phyloP scores from a whole-genome alignment of 1,284 basidiomycete species.

The Naganishia liquefaciens region DNA sequence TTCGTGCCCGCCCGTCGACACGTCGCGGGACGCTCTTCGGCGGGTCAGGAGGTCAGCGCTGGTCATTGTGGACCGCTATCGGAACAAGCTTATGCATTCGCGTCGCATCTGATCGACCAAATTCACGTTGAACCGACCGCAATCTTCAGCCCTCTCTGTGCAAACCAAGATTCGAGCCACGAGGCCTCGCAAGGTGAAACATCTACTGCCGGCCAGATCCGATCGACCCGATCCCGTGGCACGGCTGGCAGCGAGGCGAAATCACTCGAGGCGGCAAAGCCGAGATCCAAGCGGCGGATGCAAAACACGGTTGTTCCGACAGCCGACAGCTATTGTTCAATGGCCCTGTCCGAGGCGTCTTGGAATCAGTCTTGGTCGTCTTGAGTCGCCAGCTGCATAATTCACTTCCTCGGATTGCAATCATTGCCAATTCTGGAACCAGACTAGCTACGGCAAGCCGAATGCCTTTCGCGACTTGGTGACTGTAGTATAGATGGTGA shows the following conservation, averaged over 20 bases:
- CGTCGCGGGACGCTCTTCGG: constrained; percentile 4
- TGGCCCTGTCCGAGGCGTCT: too few relatives aligned
- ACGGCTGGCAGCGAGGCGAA: too few relatives aligned
- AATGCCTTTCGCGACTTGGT: too few relatives aligned
- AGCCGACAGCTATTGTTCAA: too few relatives aligned
- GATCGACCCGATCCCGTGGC: background rate
- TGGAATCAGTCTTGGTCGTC: too few relatives aligned
- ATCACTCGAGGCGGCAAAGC: background rate
- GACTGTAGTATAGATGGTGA: too few relatives aligned
- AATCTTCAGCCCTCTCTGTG: constrained; percentile 2
- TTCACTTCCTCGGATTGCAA: too few relatives aligned
- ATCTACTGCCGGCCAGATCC: background rate
- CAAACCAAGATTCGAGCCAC: background rate
- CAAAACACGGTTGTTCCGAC: background rate
- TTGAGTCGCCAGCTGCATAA: too few relatives aligned
- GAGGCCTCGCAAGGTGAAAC: background rate
- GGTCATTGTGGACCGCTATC: background rate
- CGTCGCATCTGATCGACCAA: too few relatives aligned
- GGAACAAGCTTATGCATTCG: background rate
- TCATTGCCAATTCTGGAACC: too few relatives aligned
- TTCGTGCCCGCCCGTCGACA: background rate
- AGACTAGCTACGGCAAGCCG: too few relatives aligned
- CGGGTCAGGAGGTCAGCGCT: background rate
- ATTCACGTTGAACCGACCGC: too few relatives aligned
- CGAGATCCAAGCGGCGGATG: background rate